These are phyloP conservation scores for Kockovaella imperatae DNA, from an alignment of 768 basidiomycete species.

Conservation along the genomic window DNA sequence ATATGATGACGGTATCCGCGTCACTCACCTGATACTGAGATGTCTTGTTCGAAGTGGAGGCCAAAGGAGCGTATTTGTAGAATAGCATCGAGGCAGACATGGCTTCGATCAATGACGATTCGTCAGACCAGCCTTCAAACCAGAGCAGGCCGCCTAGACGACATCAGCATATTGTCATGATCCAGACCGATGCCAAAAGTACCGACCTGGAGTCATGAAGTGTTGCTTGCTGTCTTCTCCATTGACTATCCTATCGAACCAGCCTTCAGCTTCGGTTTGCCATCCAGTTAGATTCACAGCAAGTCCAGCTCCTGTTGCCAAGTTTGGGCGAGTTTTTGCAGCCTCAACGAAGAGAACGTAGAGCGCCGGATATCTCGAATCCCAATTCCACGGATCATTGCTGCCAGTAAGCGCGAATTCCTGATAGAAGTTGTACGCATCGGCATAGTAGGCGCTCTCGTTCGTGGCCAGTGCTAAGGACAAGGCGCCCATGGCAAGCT, in stretches of 20 bases:
- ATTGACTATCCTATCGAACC: constrained; percentile 65
- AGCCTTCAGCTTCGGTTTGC: constrained; percentile 62
- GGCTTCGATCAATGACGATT: constrained; percentile 68
- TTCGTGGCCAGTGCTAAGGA: constrained; percentile 67
- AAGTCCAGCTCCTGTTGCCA: constrained; percentile 47
- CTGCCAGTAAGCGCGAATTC: constrained; percentile 53
- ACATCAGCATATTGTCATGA: constrained; percentile 5
- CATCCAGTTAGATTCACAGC: constrained; percentile 56
- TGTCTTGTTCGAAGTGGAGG: constrained; percentile 56
- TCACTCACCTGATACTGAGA: constrained; percentile 56
- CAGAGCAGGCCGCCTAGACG: constrained; percentile 66
- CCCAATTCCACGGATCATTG: constrained; percentile 77
- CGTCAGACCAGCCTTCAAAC: constrained; percentile 74
- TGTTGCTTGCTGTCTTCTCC: constrained; percentile 51
- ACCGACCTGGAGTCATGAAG: constrained; percentile 58
- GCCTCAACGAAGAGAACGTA: constrained; percentile 70
- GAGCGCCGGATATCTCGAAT: constrained; percentile 67
- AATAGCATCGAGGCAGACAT: constrained; percentile 80
- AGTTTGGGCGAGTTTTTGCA: constrained; percentile 52
- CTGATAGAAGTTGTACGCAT: constrained; percentile 59
- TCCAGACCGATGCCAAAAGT: too few relatives aligned
- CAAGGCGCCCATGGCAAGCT: constrained; percentile 58
- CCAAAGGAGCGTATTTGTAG: constrained; percentile 65
- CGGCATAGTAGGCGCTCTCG: constrained; percentile 54
- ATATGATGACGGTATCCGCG: not conserved